Conservation (phyloP, 78 protist species). For the Dictyostelium intermedium region DNA sequence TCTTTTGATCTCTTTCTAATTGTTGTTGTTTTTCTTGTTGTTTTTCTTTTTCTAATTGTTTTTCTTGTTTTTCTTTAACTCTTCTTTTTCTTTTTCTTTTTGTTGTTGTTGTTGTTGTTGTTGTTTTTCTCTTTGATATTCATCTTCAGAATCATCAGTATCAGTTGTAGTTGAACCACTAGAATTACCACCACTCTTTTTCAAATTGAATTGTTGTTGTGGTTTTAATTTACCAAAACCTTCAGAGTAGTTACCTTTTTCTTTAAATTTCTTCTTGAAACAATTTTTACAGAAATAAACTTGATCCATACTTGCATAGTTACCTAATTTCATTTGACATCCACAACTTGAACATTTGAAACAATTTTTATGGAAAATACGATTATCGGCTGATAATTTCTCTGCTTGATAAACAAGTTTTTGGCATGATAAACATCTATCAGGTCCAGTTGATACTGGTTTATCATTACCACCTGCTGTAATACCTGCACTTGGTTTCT, state of each 20-base stretch:
- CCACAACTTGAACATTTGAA: slow-evolving; percentile 69
- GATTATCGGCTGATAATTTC: slow-evolving; percentile 50
- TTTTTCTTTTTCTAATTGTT: slow-evolving; percentile 37
- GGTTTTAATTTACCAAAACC: slow-evolving; percentile 81
- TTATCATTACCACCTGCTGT: not conserved
- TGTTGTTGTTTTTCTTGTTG: slow-evolving; percentile 18
- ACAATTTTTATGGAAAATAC: slow-evolving; percentile 77
- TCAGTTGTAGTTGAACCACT: not conserved
- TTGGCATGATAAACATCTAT: slow-evolving; percentile 56
- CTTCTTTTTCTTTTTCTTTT: not conserved
- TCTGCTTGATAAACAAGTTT: slow-evolving; percentile 76
- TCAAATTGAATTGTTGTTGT: slow-evolving; percentile 53
- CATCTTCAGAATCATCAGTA: not conserved
- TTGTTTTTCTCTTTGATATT: not conserved
- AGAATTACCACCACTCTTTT: not conserved
- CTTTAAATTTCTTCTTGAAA: slow-evolving; percentile 41
- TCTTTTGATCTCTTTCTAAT: not conserved
- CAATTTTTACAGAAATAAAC: slow-evolving; percentile 61
- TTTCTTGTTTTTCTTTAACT: not conserved
- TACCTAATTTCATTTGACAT: slow-evolving; percentile 26
- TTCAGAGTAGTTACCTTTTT: slow-evolving; percentile 60
- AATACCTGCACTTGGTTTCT: not conserved
- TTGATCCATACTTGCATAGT: slow-evolving; percentile 71
- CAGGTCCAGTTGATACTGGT: slow-evolving; percentile 18
- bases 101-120: slow-evolving; percentile 12